phyloP scores from a whole-genome alignment of 2,329 filamentous ascomycete genomes.

The Microsporum ferrugineum region DNA sequence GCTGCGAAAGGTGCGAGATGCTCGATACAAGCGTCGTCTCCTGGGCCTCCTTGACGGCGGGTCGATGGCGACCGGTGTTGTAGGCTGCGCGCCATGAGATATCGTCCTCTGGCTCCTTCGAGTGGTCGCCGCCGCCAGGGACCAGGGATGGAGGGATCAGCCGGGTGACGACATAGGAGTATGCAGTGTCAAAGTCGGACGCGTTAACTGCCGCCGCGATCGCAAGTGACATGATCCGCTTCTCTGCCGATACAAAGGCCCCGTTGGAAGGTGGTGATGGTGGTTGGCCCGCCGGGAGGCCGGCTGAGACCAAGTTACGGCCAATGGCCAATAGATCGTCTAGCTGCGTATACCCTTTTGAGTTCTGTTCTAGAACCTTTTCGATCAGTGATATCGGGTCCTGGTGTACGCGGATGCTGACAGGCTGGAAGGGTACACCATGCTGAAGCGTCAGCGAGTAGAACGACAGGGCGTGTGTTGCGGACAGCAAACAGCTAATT shows the following conservation, averaged over 20 bases:
- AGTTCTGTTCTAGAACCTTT: conserved; percentile 52
- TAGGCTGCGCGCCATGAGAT: conserved; percentile 55
- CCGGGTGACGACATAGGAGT: conserved; percentile 54
- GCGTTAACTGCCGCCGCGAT: conserved; percentile 35
- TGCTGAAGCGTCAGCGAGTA: conserved; percentile 54
- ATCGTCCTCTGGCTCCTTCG: conserved; percentile 38
- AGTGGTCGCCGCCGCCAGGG: conserved; percentile 18
- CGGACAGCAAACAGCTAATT: conserved; percentile 44
- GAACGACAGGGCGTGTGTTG: conserved; percentile 54
- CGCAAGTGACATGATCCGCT: conserved; percentile 37
- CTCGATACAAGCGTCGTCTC: conserved; percentile 28
- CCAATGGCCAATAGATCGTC: conserved; percentile 54
- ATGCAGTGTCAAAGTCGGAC: conserved; percentile 48
- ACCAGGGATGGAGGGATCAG: conserved; percentile 33
- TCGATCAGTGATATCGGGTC: conserved; percentile 49
- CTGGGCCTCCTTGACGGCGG: conserved; percentile 21
- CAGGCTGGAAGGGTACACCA: conserved; percentile 54
- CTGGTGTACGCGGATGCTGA: conserved; percentile 52
- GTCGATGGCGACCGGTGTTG: conserved; percentile 47
- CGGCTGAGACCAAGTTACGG: conserved; percentile 44
- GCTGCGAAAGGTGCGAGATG: conserved; percentile 48
- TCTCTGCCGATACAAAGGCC: conserved; percentile 27
- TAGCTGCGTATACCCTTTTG: conserved; percentile 50
- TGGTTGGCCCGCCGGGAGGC: conserved; percentile 25
- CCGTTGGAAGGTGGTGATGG: conserved; percentile 15